A percentile compares a stretch with the other conserved stretches of the same genome.
These are phyloP conservation scores for Stipa capillata DNA, from an alignment of 176 grass and related monocot genomes.

Conservation along the genomic window DNA sequence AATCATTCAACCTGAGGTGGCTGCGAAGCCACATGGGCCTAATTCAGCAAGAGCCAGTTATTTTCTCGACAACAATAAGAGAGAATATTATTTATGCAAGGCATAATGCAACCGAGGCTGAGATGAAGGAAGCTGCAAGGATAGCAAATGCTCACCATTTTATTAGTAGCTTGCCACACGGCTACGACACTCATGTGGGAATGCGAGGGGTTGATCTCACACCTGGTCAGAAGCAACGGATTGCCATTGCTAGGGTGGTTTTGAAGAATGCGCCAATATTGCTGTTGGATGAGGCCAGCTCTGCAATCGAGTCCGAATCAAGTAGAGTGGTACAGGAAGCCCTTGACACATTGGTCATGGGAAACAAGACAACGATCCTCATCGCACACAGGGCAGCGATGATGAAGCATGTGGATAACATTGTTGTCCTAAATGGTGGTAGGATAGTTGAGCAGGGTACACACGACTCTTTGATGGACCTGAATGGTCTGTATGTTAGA, in stretches of 20 bases:
- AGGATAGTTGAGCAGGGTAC: slow-evolving; percentile 95
- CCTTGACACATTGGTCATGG: slow-evolving; percentile 94
- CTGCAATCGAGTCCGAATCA: slow-evolving; percentile 88
- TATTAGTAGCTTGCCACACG: slow-evolving; percentile 96
- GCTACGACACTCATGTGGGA: slow-evolving; percentile 97
- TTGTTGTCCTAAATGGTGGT: slow-evolving; percentile 94
- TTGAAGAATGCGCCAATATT: slow-evolving; percentile 96
- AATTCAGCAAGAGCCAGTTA: slow-evolving; percentile 92
- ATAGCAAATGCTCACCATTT: slow-evolving; percentile 99
- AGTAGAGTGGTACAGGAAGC: slow-evolving; percentile 98
- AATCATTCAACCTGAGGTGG: slow-evolving; percentile 93
- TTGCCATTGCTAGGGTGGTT: slow-evolving; percentile 95
- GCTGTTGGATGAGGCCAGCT: slow-evolving; percentile 95
- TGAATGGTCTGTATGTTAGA: slow-evolving; percentile 93
- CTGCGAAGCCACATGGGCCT: slow-evolving; percentile 95
- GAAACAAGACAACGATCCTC: slow-evolving; percentile 98
- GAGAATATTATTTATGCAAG: slow-evolving; percentile 98
- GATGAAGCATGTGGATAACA: slow-evolving; percentile 99
- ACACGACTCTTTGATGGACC: slow-evolving; percentile 77
- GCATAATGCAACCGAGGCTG: slow-evolving; percentile 96
- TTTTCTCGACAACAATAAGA: slow-evolving; percentile 98
- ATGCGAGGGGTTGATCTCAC: slow-evolving; percentile 97
- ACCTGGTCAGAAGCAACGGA: slow-evolving; percentile 87
- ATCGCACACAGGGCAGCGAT: slow-evolving; percentile 95
- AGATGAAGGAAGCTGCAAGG: slow-evolving; percentile 91